Percentiles rank a stretch among this genome's conserved stretches.
These are phyloP conservation scores for Coniochaeta sp. DNA, from an alignment of 2,329 filamentous ascomycete species.

Conservation along the genomic window DNA sequence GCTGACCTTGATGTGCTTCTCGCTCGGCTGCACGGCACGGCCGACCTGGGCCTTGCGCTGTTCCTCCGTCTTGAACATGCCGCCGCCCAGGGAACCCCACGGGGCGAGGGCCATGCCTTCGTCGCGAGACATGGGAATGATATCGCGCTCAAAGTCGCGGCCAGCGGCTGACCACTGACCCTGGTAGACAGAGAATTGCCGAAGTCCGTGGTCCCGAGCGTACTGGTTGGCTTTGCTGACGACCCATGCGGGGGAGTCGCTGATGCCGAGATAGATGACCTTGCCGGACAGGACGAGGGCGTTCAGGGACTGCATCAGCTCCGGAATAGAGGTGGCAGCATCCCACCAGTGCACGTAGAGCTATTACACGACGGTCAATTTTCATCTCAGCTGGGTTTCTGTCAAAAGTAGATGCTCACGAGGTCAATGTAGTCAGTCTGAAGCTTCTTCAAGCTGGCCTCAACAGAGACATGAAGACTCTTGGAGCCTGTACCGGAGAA, in stretches of 20 bases:
- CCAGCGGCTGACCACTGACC: conserved; percentile 48
- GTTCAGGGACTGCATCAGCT: conserved; percentile 54
- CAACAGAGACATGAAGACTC: conserved; percentile 47
- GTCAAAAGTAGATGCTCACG: conserved; percentile 22
- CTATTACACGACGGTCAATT: conserved; percentile 20
- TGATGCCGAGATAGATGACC: conserved; percentile 51
- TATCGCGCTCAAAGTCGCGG: conserved; percentile 63
- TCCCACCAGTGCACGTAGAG: conserved; percentile 50
- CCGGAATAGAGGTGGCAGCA: conserved; percentile 43
- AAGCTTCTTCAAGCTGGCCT: conserved; percentile 50
- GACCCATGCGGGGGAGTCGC: conserved; percentile 50
- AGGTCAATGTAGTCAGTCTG: conserved; percentile 64
- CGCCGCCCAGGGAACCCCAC: conserved; percentile 43
- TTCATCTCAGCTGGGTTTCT: not conserved
- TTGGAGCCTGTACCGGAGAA: conserved; percentile 54
- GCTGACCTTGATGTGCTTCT: conserved; percentile 44
- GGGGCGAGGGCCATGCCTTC: conserved; percentile 50
- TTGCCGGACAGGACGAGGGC: conserved; percentile 42
- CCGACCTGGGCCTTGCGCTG: conserved; percentile 24
- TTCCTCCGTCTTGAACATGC: conserved; percentile 23
- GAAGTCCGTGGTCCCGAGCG: conserved; percentile 51
- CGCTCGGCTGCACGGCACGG: conserved; percentile 31
- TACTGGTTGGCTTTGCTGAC: conserved; percentile 46
- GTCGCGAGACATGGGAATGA: conserved; percentile 55
- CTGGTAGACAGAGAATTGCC: conserved; percentile 56